phyloP scores from a whole-genome alignment of 1,284 basidiomycete genomes.

The Vanrija sp. region DNA sequence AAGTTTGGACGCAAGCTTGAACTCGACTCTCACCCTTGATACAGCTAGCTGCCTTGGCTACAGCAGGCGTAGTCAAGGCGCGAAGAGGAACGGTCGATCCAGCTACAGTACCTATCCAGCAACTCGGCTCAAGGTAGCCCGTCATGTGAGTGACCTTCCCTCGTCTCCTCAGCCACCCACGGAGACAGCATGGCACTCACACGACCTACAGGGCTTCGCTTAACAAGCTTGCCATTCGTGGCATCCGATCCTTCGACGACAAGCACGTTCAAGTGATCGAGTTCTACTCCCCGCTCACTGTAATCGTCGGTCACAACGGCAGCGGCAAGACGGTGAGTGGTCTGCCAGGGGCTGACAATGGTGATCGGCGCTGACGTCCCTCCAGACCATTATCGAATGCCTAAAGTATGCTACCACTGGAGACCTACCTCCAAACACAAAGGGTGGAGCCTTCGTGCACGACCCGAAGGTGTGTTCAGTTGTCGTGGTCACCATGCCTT shows the following conservation, averaged over 20 bases:
- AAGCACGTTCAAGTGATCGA: constrained; percentile 92
- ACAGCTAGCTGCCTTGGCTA: too few species aligned
- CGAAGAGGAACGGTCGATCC: too few species aligned
- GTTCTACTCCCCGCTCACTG: constrained; percentile 95
- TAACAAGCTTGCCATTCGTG: constrained; percentile 82
- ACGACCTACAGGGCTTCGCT: constrained; percentile 65
- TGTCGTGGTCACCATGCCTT: neutral
- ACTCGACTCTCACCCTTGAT: too few species aligned
- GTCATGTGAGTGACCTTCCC: neutral
- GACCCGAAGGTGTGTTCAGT: constrained; percentile 67
- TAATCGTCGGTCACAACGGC: constrained; percentile 98
- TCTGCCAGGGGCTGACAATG: neutral
- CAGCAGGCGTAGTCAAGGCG: too few species aligned
- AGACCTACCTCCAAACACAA: constrained; percentile 94
- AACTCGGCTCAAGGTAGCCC: neutral
- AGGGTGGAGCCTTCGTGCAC: constrained; percentile 95
- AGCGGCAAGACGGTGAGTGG: constrained; percentile 81
- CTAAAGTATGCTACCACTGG: constrained; percentile 98
- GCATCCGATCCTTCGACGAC: constrained; percentile 76
- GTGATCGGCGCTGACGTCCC: constrained; percentile 1
- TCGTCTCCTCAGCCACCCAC: neutral
- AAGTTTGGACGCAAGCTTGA: too few species aligned
- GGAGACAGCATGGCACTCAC: neutral
- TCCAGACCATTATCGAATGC: constrained; percentile 91
- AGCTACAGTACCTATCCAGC: neutral